Evolutionary conservation across 371 early-diverging fungal genomes (phyloP).

Genomic region (Vairimorpha necatrix): DNA sequence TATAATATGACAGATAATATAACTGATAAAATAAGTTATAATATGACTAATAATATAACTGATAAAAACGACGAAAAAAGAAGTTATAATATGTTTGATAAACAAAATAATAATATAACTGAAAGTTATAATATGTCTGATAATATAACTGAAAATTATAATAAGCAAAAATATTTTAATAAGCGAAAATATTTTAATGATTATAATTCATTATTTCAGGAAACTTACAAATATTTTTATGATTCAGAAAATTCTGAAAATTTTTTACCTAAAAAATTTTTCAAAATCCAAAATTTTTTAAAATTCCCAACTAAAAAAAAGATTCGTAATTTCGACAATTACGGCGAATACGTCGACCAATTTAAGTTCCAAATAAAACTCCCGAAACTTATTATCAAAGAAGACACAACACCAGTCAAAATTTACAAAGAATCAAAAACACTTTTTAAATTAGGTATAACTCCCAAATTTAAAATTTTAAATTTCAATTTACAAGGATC

Average conservation of each 20-base stretch:
- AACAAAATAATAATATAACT: background rate
- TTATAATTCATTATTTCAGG: background rate
- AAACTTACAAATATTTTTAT: background rate
- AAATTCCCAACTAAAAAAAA: slow-evolving; percentile 39
- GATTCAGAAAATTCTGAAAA: background rate
- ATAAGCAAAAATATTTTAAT: no score
- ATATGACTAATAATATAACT: slow-evolving; percentile 32
- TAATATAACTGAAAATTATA: background rate
- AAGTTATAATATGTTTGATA: no score
- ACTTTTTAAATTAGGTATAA: background rate
- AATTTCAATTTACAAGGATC: slow-evolving; percentile 1
- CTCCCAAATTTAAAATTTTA: background rate
- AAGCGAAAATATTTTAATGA: no score
- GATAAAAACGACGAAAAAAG: slow-evolving; percentile 36
- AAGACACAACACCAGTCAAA: background rate
- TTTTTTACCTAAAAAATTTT: slow-evolving; percentile 5
- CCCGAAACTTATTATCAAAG: slow-evolving; percentile 14
- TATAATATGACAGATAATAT: slow-evolving; percentile 20
- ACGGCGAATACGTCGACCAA: slow-evolving; percentile 53
- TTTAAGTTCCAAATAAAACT: slow-evolving; percentile 21
- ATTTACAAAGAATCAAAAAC: background rate
- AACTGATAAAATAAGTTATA: slow-evolving; percentile 21
- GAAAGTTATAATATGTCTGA: slow-evolving; percentile 23
- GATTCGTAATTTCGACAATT: slow-evolving; percentile 53
- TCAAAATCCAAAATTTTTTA: slow-evolving; percentile 16